These are phyloP conservation scores for Salix caprea DNA, from an alignment of 345 rosid genomes.

Conservation along the genomic window DNA sequence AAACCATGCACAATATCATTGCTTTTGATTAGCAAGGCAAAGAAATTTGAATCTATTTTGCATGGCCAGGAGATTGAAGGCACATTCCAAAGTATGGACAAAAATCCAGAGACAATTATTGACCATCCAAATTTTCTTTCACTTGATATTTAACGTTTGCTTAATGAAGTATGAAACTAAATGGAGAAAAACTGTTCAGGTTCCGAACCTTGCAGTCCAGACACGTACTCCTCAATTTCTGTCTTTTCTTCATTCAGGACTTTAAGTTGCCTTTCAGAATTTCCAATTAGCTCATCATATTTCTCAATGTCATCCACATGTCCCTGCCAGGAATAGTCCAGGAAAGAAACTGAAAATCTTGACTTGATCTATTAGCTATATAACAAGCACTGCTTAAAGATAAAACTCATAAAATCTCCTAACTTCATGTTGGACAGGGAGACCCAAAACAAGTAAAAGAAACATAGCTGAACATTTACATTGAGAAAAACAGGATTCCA, in stretches of 20 bases:
- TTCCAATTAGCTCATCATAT: constrained; percentile 19
- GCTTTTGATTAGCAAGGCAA: background rate
- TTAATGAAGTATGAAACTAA: background rate
- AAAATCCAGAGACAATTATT: too few species aligned
- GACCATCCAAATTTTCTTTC: too few species aligned
- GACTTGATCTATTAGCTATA: background rate
- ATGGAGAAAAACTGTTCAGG: background rate
- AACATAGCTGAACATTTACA: background rate
- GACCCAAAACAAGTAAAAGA: background rate
- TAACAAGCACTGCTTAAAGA: background rate
- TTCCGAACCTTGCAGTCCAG: constrained; percentile 45
- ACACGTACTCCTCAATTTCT: constrained; percentile 23
- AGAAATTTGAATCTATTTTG: background rate
- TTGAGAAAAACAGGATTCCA: background rate
- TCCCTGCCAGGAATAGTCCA: constrained; percentile 26
- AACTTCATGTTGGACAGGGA: too few species aligned
- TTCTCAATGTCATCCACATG: constrained; percentile 17
- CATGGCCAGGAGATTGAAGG: too few species aligned
- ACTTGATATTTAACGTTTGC: too few species aligned
- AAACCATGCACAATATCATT: background rate
- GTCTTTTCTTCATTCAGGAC: constrained; percentile 17
- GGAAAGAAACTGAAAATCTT: background rate
- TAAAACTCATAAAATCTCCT: background rate
- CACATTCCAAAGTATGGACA: too few species aligned
- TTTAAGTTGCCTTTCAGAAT: constrained; percentile 16